Conservation (phyloP, 179 eudicot species). For the Sideroxylon spinosum region DNA sequence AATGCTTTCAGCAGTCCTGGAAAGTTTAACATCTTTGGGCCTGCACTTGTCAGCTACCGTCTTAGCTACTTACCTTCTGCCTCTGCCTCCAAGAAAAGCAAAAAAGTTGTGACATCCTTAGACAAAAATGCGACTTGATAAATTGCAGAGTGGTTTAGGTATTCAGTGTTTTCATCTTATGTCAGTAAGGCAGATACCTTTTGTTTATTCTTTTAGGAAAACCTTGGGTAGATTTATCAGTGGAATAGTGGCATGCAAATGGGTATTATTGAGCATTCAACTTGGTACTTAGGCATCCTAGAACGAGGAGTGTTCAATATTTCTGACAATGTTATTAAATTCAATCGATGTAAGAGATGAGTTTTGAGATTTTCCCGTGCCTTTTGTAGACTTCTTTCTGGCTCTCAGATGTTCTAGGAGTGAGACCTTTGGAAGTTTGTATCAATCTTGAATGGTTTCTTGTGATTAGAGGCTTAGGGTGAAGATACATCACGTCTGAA, state of each 20-base stretch:
- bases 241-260: conserved; percentile 14
- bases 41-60: conserved; percentile 58
- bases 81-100: conserved; percentile 29
- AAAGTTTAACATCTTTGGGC: conserved; percentile 66
- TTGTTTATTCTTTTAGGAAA: conserved; percentile 3
- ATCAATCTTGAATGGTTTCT: too few relatives aligned
- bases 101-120: conserved; percentile 28
- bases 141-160: conserved; percentile 14
- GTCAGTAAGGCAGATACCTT: not conserved
- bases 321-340: conserved; percentile 11
- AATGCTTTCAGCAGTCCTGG: conserved; percentile 85
- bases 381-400: too few relatives aligned
- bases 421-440: too few relatives aligned
- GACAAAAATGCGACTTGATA: conserved; percentile 24
- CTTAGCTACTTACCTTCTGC: conserved; percentile 28
- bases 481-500: too few relatives aligned
- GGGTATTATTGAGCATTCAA: conserved; percentile 17
- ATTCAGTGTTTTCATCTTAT: not conserved
- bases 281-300: conserved; percentile 1
- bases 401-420: too few relatives aligned
- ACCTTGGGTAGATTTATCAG: conserved; percentile 6
- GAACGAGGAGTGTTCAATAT: not conserved
- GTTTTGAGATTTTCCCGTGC: not conserved
- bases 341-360: not conserved
- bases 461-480: too few relatives aligned